A percentile compares a stretch with the other conserved stretches of the same genome.
These are phyloP conservation scores for Spongispora temasekensis DNA, from an alignment of 1,284 basidiomycete genomes.

Conservation along the genomic window DNA sequence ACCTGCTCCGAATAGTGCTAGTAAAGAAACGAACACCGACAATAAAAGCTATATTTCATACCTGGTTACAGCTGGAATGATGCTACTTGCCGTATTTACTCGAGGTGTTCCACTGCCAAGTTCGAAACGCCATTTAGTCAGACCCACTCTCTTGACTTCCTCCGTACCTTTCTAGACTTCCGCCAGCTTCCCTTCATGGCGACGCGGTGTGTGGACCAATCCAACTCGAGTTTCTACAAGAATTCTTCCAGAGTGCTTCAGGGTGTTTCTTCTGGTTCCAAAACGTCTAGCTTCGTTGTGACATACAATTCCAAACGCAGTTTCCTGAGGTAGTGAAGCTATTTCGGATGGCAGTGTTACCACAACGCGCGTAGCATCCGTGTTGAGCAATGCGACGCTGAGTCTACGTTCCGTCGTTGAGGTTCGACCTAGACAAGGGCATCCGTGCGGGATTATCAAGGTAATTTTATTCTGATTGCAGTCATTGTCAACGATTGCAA, in stretches of 20 bases:
- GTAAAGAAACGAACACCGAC: slow-evolving; percentile 8
- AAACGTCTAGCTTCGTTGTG: slow-evolving; percentile 60
- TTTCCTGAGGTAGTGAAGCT: slow-evolving; percentile 59
- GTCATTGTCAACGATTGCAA: no score
- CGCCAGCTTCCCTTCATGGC: slow-evolving; percentile 46
- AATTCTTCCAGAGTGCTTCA: slow-evolving; percentile 54
- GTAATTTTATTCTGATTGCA: no score
- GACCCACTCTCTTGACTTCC: slow-evolving; percentile 61
- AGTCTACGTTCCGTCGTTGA: slow-evolving; percentile 59
- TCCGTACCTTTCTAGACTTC: slow-evolving; percentile 76
- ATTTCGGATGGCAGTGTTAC: slow-evolving; percentile 53
- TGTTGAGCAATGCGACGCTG: no score
- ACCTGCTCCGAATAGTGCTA: slow-evolving; percentile 51
- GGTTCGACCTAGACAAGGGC: slow-evolving; percentile 43
- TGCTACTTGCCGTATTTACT: slow-evolving; percentile 61
- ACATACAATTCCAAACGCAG: slow-evolving; percentile 52
- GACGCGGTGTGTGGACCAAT: slow-evolving; percentile 63
- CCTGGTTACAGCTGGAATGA: slow-evolving; percentile 79
- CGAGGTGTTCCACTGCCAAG: slow-evolving; percentile 67
- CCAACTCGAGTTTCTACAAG: slow-evolving; percentile 59
- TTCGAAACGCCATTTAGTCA: slow-evolving; percentile 85
- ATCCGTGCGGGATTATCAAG: no score
- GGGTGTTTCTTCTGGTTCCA: slow-evolving; percentile 43
- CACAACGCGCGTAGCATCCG: slow-evolving; percentile 54
- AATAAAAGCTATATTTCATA: slow-evolving; percentile 21